Evolutionary conservation across 1,284 basidiomycete genomes (phyloP), one percentile per base, ranked within the genome.

Genomic region (Cryptococcus deneoformans): DNA sequence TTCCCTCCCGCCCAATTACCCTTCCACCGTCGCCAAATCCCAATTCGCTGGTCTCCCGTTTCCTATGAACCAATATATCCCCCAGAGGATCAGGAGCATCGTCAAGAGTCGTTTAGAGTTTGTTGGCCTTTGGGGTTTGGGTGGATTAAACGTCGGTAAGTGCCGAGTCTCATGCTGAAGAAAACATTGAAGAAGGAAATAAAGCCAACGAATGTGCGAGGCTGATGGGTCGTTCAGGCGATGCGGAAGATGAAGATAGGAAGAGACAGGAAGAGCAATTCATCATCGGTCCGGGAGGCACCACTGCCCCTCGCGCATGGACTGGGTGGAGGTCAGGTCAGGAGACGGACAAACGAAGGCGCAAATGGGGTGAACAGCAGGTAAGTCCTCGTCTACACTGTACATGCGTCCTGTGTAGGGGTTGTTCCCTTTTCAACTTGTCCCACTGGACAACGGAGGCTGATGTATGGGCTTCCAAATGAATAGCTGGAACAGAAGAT

Each of bases 91-190:
- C 14, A 56, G 68, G 9, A 59, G 64, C 6, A 67, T 75, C 39
- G 54, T 68, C 50, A 62, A 65, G 47, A 59, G 67, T 3, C 63
- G 76, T 6, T 60, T 77, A 16, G 55, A 68, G 51, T 52, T 67
- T 47, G 71, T 73, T 8, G 71, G 71, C 1, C 58, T 77, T 12
- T 76, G 75, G 76, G 71, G 70, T 9, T 48, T 76, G 10, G 73
- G 72, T 9, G 72, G 72, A 10, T 45, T 63, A 10, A 52, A 68
- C 50, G 60, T 63, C 39, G 64, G 66, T 70, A 55, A 20, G 66
- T 58, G 3, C 1, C 5, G 8, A 40, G 7, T 14, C n/a, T 20
- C n/a, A 8, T 45, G 8, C 51, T 53, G 16, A 34, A 7, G 8
- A 45, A 8, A n/a, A 29, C 29, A 29, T 43, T 29, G 34, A 5